phyloP scores from a whole-genome alignment of 257 asterid species.

The Plantago major region DNA sequence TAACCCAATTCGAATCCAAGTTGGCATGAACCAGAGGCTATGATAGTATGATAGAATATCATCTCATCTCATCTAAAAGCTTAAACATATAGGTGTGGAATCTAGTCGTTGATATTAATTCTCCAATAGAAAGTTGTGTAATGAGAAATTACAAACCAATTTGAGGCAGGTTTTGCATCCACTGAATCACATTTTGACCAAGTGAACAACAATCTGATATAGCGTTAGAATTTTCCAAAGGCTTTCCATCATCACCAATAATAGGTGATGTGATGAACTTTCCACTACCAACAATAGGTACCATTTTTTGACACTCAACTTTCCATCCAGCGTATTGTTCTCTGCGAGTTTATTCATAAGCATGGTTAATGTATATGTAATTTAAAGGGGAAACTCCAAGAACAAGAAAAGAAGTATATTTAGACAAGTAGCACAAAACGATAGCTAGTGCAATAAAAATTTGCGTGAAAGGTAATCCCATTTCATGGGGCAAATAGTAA shows the following conservation, averaged over 20 bases:
- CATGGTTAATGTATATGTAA: slow-evolving; percentile 9
- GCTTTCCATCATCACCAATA: slow-evolving; percentile 60
- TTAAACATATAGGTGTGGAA: too few species aligned
- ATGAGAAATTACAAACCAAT: slow-evolving; percentile 58
- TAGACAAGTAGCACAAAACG: neutral
- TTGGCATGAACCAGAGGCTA: too few species aligned
- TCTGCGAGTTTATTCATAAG: slow-evolving; percentile 36
- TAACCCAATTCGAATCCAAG: too few species aligned
- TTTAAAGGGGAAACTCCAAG: neutral
- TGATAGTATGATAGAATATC: too few species aligned
- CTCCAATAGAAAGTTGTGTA: neutral
- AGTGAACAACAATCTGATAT: slow-evolving; percentile 26
- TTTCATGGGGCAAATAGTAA: too few species aligned
- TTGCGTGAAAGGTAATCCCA: neutral
- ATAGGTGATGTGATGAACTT: slow-evolving; percentile 60
- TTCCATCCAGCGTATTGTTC: slow-evolving; percentile 74
- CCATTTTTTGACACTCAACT: slow-evolving; percentile 69
- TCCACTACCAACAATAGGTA: slow-evolving; percentile 76
- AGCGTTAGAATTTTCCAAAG: slow-evolving; percentile 36
- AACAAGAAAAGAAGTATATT: neutral
- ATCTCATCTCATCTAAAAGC: too few species aligned
- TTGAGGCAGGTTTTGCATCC: slow-evolving; percentile 76
- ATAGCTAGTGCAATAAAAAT: neutral
- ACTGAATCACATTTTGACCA: slow-evolving; percentile 58
- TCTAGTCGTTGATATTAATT: too few species aligned